Evolutionary conservation across 148 eudicot species (phyloP).

Genomic region (Fagopyrum tataricum): DNA sequence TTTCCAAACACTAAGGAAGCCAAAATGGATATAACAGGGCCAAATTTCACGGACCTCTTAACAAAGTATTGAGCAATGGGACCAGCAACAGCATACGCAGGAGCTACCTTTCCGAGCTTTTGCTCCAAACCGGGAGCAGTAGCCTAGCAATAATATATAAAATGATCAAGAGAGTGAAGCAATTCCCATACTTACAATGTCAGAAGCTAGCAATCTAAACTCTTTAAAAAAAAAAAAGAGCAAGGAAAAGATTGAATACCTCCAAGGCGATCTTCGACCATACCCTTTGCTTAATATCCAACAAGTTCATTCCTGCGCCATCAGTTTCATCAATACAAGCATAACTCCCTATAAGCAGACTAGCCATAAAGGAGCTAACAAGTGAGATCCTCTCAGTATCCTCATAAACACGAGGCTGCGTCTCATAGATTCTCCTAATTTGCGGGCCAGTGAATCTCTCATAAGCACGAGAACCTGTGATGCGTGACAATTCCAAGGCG

Average conservation of each 20-base stretch:
- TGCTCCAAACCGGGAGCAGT: conserved; percentile 80
- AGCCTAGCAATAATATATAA: conserved; percentile 31
- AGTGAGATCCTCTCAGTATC: conserved; percentile 86
- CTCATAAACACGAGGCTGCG: conserved; percentile 52
- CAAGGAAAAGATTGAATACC: conserved; percentile 25
- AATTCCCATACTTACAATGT: neutral
- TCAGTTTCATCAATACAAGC: conserved; percentile 92
- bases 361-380: conserved; percentile 89
- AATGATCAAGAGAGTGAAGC: neutral
- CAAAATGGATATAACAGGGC: neutral
- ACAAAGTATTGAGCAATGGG: conserved; percentile 67
- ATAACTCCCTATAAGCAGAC: conserved; percentile 66
- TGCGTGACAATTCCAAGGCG: conserved; percentile 61
- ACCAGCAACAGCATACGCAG: conserved; percentile 92
- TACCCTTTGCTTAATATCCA: conserved; percentile 69
- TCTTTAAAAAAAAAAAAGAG: neutral
- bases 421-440: conserved; percentile 68
- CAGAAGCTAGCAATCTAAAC: neutral
- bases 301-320: conserved; percentile 96
- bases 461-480: conserved; percentile 83
- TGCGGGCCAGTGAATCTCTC: conserved; percentile 87
- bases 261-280: conserved; percentile 79
- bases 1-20: neutral
- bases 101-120: conserved; percentile 80
- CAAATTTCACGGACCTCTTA: conserved; percentile 45